Base-by-base conservation (phyloP, 2,329 filamentous ascomycete genomes). In the Allantophomopsis cytisporea region DNA sequence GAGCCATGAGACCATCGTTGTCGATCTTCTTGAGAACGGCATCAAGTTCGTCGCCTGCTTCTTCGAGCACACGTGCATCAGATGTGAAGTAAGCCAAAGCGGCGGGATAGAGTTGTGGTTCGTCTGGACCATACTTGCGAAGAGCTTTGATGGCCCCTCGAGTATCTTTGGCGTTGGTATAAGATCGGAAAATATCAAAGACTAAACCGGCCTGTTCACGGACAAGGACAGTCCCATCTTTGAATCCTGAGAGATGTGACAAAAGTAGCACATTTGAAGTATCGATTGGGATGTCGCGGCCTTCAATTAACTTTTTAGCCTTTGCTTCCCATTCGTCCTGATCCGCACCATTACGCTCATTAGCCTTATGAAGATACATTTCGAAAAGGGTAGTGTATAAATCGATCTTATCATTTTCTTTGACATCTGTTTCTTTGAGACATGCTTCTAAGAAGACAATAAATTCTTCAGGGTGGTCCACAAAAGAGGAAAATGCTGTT, bases 141-240 rank as follows among this genome's bases (percentile, higher is more conserved):
- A 98, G 66, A 0, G 91, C 88, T 54, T 82, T 84, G 54, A 98
- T 86, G 5, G 89, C 89, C 8, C 91, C 89, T 32, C 74, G 69
- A 1, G 91, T 98, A 57, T 98, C 91, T 47, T 87, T 86, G 16
- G 88, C 86, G 1, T 87, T 78, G 1, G 89, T 94, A 57, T 94
- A 95, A 1, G 89, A 95, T 37, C 91, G 80, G 65, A 98, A 96
- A 43, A 98, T 96, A 59, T 98, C 91, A 41, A 88, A 91, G 33
- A 85, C 73, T 2, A 98, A 71, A 15, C 88, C 87, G 43, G 93
- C 85, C 54, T 95, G 85, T 62, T 98, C 91, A 48, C 88, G 84
- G 40, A 98, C 88, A 2, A 98, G 73, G 2, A 86, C 85, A 0
- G 87, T 94, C 14, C 91, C 91, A 52, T 93, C 86, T 35, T 75